phyloP scores from a whole-genome alignment of 805 yeast species.

The Scheffersomyces amazonensis region DNA sequence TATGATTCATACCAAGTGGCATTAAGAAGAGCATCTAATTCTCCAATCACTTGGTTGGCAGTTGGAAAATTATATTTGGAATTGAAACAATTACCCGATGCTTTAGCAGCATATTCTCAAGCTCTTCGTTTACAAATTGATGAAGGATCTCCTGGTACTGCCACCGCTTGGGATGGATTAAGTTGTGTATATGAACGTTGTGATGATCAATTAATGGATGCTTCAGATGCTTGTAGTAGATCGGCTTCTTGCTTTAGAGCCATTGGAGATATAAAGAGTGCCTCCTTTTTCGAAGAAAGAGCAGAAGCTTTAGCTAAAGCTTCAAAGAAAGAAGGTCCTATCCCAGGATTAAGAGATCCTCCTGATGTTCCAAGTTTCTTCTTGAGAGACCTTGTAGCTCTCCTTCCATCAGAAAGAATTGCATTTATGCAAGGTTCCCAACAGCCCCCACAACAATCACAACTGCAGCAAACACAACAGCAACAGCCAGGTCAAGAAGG shows the following conservation, averaged over 20 bases:
- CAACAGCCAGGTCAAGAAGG: slow-evolving; percentile 7
- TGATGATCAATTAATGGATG: slow-evolving; percentile 57
- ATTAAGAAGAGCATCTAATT: slow-evolving; percentile 47
- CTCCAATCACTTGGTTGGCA: slow-evolving; percentile 65
- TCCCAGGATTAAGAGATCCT: slow-evolving; percentile 44
- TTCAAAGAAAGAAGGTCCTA: slow-evolving; percentile 40
- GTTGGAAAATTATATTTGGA: slow-evolving; percentile 60
- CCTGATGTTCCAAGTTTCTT: slow-evolving; percentile 46
- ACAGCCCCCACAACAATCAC: slow-evolving; percentile 21
- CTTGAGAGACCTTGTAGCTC: slow-evolving; percentile 41
- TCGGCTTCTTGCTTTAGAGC: slow-evolving; percentile 49
- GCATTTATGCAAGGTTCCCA: slow-evolving; percentile 35
- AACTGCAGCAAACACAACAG: slow-evolving; percentile 12
- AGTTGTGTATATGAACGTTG: slow-evolving; percentile 62
- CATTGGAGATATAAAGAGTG: slow-evolving; percentile 43
- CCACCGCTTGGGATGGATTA: slow-evolving; percentile 65
- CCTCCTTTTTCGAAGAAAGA: slow-evolving; percentile 41
- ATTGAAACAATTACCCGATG: slow-evolving; percentile 60
- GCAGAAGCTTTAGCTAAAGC: slow-evolving; percentile 42
- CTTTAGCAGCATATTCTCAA: slow-evolving; percentile 65
- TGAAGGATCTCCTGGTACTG: slow-evolving; percentile 45
- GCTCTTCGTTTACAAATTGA: slow-evolving; percentile 53
- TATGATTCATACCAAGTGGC: slow-evolving; percentile 57
- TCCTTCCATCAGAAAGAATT: slow-evolving; percentile 40
- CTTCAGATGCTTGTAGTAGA: slow-evolving; percentile 55